Evolutionary conservation across 192 early-diverging fungal genomes (phyloP), one percentile per base, ranked within the genome.

Genomic region (Umbelopsis sp.): DNA sequence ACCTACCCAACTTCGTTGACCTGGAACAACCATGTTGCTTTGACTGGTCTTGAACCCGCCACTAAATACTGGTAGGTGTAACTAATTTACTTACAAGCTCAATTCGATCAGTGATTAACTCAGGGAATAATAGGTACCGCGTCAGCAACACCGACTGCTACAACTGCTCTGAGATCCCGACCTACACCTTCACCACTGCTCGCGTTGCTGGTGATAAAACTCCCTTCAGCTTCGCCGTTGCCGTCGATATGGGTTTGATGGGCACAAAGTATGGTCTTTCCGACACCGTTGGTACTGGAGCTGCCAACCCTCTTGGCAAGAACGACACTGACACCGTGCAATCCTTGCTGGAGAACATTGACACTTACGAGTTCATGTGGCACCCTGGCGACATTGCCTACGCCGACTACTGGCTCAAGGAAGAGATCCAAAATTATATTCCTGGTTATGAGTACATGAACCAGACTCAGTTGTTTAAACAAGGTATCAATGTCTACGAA

Each of bases 371-470:
- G 21, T 54, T 54, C 26, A 25, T 54, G 52, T 54, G 52, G 52
- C 52, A 54, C 26, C 21, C 52, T 54, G 52, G 52, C 26, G 52
- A 54, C 52, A 54, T 54, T 54, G 52, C 52, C 26, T 54, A 54
- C 26, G 52, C 52, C 21, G 52, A 54, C 26, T 54, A 54, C 52
- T 54, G 52, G 52, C 26, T 54, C 21, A 54, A 54, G 52, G 52
- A 54, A 54, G 52, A 54, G 52, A 54, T 54, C 52, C 52, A 54
- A 54, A 29, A 29, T 54, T 54, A 54, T 29, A 21, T 54, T 54
- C 52, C 52, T 25, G 43, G 43, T 44, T 44, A 44, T 44, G 43
- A 44, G 43, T 44, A 44, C 43, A 44, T 44, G 43, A 54, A 54
- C 52, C n/a, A 21, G 21, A 54, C 52, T 29, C 43, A 44, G 43